Conservation (phyloP, 2,329 filamentous ascomycete genomes). For the Microdochium paspali region DNA sequence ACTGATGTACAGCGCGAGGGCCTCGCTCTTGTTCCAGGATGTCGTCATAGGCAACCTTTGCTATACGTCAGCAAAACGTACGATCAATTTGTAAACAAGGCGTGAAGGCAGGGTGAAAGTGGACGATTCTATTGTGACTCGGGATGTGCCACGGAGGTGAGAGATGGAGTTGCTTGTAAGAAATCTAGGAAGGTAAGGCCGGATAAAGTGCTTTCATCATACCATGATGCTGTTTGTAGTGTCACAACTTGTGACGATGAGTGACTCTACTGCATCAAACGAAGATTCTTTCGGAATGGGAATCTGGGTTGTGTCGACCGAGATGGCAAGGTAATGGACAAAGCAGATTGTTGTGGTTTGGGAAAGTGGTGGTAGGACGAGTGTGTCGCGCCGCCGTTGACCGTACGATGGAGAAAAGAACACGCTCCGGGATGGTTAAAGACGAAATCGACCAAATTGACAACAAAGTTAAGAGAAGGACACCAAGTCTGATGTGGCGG, state of each 20-base stretch:
- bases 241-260: neutral
- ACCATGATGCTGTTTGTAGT: neutral
- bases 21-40: slow-evolving; percentile 14
- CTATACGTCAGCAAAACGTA: neutral
- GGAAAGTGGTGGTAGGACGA: no score
- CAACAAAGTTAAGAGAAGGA: no score
- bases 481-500: no score
- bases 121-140: neutral
- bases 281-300: neutral
- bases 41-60: slow-evolving; percentile 18
- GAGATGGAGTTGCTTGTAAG: no score
- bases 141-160: no score
- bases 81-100: neutral
- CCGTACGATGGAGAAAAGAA: no score
- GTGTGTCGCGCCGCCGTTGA: no score
- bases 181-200: no score
- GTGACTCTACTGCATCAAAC: neutral
- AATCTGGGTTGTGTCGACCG: neutral
- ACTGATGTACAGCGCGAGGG: slow-evolving; percentile 10
- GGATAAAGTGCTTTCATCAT: neutral
- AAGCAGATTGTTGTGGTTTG: no score
- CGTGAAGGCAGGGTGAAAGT: neutral
- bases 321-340: no score
- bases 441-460: no score
- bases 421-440: no score